Percentiles rank a stretch among this genome's conserved stretches.
phyloP scores from a whole-genome alignment of 2,329 filamentous ascomycete species.

The Chaetothyriales sp. region DNA sequence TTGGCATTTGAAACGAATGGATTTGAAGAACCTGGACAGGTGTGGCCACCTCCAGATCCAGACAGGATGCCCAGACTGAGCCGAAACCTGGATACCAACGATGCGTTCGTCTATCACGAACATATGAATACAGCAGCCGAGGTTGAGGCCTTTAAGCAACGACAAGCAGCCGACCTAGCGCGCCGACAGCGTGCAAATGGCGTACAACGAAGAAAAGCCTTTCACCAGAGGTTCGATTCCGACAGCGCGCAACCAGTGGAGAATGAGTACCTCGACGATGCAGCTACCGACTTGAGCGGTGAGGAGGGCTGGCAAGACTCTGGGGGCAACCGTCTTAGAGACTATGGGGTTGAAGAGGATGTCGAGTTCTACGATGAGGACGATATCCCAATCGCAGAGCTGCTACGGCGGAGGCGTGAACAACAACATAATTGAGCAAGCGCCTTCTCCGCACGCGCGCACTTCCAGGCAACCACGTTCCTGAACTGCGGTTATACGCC shows the following conservation, averaged over 20 bases:
- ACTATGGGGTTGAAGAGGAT: constrained; percentile 52
- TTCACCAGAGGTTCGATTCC: constrained; percentile 25
- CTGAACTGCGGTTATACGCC: no score
- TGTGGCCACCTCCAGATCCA: constrained; percentile 36
- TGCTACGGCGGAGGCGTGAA: constrained; percentile 28
- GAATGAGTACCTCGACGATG: constrained; percentile 13
- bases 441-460: no score
- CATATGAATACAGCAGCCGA: constrained; percentile 26
- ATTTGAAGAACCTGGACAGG: constrained; percentile 36
- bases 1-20: constrained; percentile 42
- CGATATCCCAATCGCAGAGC: constrained; percentile 41
- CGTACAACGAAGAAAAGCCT: constrained; percentile 27
- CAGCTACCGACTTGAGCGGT: constrained; percentile 26
- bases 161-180: constrained; percentile 38
- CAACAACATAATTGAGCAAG: constrained; percentile 6
- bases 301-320: constrained; percentile 49
- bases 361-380: constrained; percentile 49
- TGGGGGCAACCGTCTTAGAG: constrained; percentile 45
- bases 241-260: constrained; percentile 9
- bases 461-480: no score
- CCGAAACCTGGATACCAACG: constrained; percentile 7
- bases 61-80: constrained; percentile 31
- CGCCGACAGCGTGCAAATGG: constrained; percentile 24
- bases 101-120: constrained; percentile 18
- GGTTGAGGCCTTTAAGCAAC: constrained; percentile 37